These are phyloP conservation scores for Adansonia digitata DNA, from an alignment of 345 rosid genomes.

Conservation along the genomic window DNA sequence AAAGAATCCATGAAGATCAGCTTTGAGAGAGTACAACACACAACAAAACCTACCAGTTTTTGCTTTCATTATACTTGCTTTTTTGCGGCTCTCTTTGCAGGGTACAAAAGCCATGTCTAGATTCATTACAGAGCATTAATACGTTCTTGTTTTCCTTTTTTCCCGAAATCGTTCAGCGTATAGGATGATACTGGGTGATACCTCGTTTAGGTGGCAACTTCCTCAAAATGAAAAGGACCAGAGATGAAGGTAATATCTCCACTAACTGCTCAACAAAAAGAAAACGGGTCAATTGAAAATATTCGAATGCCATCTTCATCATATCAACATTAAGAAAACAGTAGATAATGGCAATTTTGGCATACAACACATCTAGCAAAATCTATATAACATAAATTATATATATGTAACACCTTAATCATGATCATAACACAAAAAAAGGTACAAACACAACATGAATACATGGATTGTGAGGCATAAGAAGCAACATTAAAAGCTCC, in stretches of 20 bases:
- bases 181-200: slow-evolving; percentile 73
- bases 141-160: not conserved
- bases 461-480: too few species aligned
- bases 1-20: not conserved
- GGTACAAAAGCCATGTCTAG: slow-evolving; percentile 3
- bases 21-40: not conserved
- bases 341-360: too few species aligned
- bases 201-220: slow-evolving; percentile 92
- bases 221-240: slow-evolving; percentile 86
- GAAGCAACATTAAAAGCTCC: not conserved
- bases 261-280: slow-evolving; percentile 55
- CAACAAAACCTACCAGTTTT: not conserved
- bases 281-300: not conserved
- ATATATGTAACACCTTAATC: too few species aligned
- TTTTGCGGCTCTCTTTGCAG: not conserved
- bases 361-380: too few species aligned
- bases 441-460: too few species aligned
- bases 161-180: slow-evolving; percentile 37
- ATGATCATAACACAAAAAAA: too few species aligned
- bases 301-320: not conserved
- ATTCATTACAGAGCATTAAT: not conserved
- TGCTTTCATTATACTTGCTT: not conserved
- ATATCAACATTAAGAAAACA: not conserved
- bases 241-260: slow-evolving; percentile 79
- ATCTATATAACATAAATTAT: too few species aligned